These are phyloP conservation scores for Cyphellophora europaea DNA, from an alignment of 2,329 filamentous ascomycete genomes.

Conservation along the genomic window DNA sequence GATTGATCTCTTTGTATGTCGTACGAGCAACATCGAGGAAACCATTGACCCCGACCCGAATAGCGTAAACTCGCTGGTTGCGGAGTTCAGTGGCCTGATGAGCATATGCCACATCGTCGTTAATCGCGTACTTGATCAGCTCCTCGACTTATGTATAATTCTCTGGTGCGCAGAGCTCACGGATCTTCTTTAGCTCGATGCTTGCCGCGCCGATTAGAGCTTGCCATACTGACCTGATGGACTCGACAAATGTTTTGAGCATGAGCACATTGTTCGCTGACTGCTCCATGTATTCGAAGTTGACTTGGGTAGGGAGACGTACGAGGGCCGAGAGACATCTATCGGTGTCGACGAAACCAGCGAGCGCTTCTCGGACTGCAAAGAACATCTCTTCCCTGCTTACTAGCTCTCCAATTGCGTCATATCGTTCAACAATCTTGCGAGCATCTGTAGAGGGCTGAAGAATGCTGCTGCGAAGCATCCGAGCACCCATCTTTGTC, in stretches of 20 bases:
- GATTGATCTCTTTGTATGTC: conserved; percentile 79
- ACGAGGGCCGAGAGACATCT: conserved; percentile 71
- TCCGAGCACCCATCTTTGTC: conserved; percentile 79
- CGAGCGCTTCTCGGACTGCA: conserved; percentile 65
- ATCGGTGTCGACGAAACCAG: conserved; percentile 69
- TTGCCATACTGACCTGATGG: conserved; percentile 58
- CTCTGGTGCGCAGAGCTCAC: conserved; percentile 56
- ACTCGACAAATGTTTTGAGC: conserved; percentile 70
- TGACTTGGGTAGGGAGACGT: conserved; percentile 57
- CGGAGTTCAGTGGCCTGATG: conserved; percentile 73
- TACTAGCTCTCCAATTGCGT: conserved; percentile 74
- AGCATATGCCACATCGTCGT: conserved; percentile 71
- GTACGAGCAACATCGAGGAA: conserved; percentile 81
- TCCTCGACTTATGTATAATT: conserved; percentile 52
- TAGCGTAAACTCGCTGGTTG: conserved; percentile 83
- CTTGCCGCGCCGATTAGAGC: conserved; percentile 57
- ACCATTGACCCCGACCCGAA: conserved; percentile 75
- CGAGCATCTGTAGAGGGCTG: conserved; percentile 71
- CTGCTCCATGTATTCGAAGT: conserved; percentile 63
- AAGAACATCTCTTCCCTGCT: conserved; percentile 79
- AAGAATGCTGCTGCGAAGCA: conserved; percentile 76
- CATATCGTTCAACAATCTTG: conserved; percentile 63
- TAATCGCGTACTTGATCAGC: conserved; percentile 62
- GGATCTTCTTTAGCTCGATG: conserved; percentile 57
- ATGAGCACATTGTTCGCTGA: conserved; percentile 79